Percentiles rank a stretch among this genome's conserved stretches.
Evolutionary conservation across 169 alveolate genomes (phyloP).

Genomic region (Miamiensis avidus): DNA sequence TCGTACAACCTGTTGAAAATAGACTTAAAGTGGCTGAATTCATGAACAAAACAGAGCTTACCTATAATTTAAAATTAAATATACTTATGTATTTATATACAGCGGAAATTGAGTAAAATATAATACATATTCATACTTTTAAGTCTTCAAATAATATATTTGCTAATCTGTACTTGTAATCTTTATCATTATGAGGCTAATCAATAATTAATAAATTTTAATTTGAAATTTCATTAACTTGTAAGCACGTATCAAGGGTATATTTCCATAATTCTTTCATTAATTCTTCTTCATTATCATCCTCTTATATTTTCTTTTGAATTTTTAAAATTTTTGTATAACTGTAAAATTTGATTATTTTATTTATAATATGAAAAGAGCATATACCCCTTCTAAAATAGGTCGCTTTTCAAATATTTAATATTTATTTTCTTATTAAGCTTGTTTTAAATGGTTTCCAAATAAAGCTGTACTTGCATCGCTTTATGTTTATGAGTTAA

Average conservation of each 20-base stretch:
- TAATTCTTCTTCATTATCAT: constrained; percentile 3
- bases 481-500: constrained; percentile 4
- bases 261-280: constrained; percentile 42
- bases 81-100: neutral
- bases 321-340: too few species aligned
- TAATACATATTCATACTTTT: constrained; percentile 14
- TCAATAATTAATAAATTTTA: constrained; percentile 41
- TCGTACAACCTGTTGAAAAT: constrained; percentile 42
- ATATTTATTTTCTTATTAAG: constrained; percentile 15
- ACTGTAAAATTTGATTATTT: neutral
- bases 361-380: neutral
- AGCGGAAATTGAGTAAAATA: neutral
- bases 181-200: constrained; percentile 28
- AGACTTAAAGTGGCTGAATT: constrained; percentile 37
- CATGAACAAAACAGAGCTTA: constrained; percentile 38
- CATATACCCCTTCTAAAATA: constrained; percentile 11
- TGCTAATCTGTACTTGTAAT: constrained; percentile 33
- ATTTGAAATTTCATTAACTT: constrained; percentile 40
- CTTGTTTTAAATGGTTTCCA: constrained; percentile 24
- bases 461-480: constrained; percentile 1
- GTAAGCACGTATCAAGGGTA: constrained; percentile 24
- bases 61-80: neutral
- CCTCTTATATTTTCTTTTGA: constrained; percentile 37
- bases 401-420: constrained; percentile 11
- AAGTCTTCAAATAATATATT: constrained; percentile 37